These are phyloP conservation scores for Amanita molliuscula DNA, from an alignment of 768 basidiomycete genomes.

Conservation along the genomic window DNA sequence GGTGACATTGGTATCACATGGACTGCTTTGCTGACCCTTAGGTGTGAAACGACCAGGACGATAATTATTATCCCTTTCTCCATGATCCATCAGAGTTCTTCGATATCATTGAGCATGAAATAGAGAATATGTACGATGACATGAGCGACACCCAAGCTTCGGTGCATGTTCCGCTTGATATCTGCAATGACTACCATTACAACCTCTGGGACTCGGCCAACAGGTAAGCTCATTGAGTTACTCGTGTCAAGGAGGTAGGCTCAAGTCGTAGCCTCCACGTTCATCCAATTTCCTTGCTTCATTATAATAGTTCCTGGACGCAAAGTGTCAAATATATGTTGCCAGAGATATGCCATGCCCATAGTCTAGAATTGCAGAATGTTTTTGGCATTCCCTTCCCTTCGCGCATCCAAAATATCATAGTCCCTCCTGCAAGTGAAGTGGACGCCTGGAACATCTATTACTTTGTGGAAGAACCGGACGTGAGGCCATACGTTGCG, in stretches of 20 bases:
- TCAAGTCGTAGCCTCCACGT: not conserved
- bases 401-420: not conserved
- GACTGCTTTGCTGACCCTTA: not conserved
- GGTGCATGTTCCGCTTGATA: not conserved
- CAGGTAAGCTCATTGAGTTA: not conserved
- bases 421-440: not conserved
- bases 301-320: not conserved
- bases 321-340: not conserved
- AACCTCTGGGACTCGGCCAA: not conserved
- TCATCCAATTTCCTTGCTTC: not conserved
- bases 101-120: not conserved
- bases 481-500: conserved; percentile 2
- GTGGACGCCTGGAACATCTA: conserved; percentile 3
- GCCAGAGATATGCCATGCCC: not conserved
- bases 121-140: not conserved
- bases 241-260: not conserved
- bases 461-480: conserved; percentile 1
- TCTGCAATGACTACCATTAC: not conserved
- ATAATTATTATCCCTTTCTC: not conserved
- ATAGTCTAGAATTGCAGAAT: not conserved
- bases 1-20: not conserved
- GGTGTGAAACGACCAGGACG: not conserved
- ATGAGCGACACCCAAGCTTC: not conserved
- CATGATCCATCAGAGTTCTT: not conserved
- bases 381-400: conserved; percentile 3